Evolutionary conservation across 2,329 filamentous ascomycete genomes (phyloP), one percentile per base, ranked within the genome.

Genomic region (Penicillium polonicum): DNA sequence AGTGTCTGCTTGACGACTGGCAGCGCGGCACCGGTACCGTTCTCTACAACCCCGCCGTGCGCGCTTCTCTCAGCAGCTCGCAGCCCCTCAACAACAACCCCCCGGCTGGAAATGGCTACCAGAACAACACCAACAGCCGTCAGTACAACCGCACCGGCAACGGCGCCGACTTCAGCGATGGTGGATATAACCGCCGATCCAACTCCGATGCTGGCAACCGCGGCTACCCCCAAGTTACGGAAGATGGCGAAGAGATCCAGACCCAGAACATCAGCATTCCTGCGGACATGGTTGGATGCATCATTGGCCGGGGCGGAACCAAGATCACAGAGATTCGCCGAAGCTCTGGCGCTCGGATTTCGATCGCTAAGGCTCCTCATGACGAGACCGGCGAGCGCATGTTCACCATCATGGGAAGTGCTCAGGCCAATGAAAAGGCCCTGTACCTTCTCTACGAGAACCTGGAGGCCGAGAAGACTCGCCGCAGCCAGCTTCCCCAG

Each of bases 181-280:
- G 85, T 61, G 84, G 88, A 62, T 91, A 88, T 77, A 87, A 84
- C 70, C 88, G 91, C 69, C 90, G 92, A 60, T 92, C 90, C 52
- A 90, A 92, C 74, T 89, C 90, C 19, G 92, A 97, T 73, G 87
- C 88, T 62, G 87, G 86, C 62, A 84, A 83, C 66, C 90, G 92
- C 62, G 90, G 90, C 55, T 91, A 90, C 43, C 92, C 91, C 23
- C 91, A 91, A 44, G 90, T 95, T 71, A 92, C 94, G 62, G 93
- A 97, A 78, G 95, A 97, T 64, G 94, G 94, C 62, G 94, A 97
- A 74, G 93, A 97, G 77, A 90, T 97, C 60, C 93, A 97, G 77
- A 99, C 94, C 1, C 94, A 99, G 74, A 99, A 99, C 80, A 99
- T 99, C 79, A 97, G 92, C 82, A 99, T 99, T 70, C 94, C 94